These are phyloP conservation scores for Aaosphaeria arxii DNA, from an alignment of 2,329 filamentous ascomycete species.

Conservation along the genomic window DNA sequence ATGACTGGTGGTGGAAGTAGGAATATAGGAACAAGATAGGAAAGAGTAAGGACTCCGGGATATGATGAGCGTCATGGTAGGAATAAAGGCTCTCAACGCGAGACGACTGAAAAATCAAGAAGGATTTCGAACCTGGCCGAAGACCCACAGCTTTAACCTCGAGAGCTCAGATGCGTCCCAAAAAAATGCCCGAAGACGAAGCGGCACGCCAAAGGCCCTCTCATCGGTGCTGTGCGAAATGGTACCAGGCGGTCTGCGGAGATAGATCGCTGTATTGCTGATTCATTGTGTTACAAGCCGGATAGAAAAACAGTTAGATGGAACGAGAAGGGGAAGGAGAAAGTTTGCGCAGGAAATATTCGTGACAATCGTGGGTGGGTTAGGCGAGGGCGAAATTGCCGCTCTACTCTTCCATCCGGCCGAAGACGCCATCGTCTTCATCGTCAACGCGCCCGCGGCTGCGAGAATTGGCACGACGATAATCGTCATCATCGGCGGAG, in stretches of 20 bases:
- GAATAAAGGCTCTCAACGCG: conserved; percentile 36
- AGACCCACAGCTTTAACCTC: conserved; percentile 37
- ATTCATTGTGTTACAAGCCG: conserved; percentile 34
- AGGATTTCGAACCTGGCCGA: conserved; percentile 6
- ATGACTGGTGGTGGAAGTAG: background rate
- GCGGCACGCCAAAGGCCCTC: conserved; percentile 26
- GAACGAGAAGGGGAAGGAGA: conserved; percentile 3
- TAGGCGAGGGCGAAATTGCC: background rate
- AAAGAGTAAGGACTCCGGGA: background rate
- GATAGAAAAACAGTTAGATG: conserved; percentile 7
- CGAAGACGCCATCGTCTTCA: conserved; percentile 94
- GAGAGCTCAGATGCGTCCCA: conserved; percentile 21
- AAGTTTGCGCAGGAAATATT: background rate
- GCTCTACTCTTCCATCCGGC: conserved; percentile 77
- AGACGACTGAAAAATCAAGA: conserved; percentile 6
- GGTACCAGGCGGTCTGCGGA: conserved; percentile 31
- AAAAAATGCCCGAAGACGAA: no score
- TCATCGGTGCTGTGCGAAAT: conserved; percentile 40
- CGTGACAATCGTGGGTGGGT: background rate
- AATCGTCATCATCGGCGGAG: conserved; percentile 65
- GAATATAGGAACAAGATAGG: background rate
- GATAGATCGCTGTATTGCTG: conserved; percentile 37
- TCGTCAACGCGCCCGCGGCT: conserved; percentile 69
- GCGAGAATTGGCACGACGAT: conserved; percentile 42
- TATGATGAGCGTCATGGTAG: background rate